Percentiles rank a stretch among this genome's conserved stretches.
Conservation (phyloP, 1,139 yeast species). For the Diutina rugosa region DNA sequence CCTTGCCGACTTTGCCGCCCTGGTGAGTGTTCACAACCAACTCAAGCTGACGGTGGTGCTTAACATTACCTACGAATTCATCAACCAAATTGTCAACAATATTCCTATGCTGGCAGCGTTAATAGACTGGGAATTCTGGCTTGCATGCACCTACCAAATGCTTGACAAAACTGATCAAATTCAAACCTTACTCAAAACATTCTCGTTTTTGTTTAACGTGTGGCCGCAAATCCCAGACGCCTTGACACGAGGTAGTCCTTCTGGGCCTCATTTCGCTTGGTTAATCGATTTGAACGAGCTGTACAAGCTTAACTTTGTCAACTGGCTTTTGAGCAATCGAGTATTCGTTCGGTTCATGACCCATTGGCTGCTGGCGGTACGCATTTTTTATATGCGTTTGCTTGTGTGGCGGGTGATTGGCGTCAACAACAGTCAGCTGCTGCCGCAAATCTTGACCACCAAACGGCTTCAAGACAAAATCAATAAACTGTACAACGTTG, state of each 20-base stretch:
- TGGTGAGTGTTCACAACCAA: constrained; percentile 32
- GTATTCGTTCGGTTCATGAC: constrained; percentile 47
- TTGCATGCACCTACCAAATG: constrained; percentile 46
- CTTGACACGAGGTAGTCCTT: constrained; percentile 3
- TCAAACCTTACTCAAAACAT: constrained; percentile 46
- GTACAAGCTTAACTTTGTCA: constrained; percentile 32
- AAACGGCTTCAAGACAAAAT: constrained; percentile 18
- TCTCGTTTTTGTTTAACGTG: constrained; percentile 56
- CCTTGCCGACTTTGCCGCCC: constrained; percentile 23
- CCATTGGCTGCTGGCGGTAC: constrained; percentile 71
- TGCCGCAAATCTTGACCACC: constrained; percentile 20
- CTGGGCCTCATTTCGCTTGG: constrained; percentile 13
- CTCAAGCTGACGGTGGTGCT: constrained; percentile 31
- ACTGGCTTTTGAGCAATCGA: constrained; percentile 38
- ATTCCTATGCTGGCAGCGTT: constrained; percentile 12
- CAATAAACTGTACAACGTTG: constrained; percentile 1
- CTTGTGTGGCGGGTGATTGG: constrained; percentile 59
- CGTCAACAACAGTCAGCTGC: constrained; percentile 26
- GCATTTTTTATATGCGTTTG: constrained; percentile 56
- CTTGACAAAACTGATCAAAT: constrained; percentile 45
- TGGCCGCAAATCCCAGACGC: constrained; percentile 60
- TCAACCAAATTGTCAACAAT: constrained; percentile 22
- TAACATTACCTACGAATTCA: constrained; percentile 32
- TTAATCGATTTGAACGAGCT: constrained; percentile 21
- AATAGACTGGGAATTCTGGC: constrained; percentile 66